Evolutionary conservation across 257 asterid species (phyloP).

Genomic region (Nicotiana otophora): DNA sequence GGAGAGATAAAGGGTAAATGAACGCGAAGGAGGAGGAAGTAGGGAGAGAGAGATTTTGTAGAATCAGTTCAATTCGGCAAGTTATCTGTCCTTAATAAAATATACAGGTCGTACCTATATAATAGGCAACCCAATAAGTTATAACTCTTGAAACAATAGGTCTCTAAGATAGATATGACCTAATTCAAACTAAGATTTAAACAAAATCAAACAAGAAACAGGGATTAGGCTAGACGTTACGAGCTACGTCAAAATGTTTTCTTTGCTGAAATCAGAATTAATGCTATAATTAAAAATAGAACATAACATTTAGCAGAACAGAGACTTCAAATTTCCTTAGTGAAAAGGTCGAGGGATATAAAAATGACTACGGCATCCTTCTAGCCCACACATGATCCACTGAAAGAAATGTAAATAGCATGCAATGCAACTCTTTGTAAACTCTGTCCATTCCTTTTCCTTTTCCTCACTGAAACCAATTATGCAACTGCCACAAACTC

Average conservation of each 20-base stretch:
- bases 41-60: background rate
- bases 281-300: background rate
- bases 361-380: background rate
- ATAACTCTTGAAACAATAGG: background rate
- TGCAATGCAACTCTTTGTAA: background rate
- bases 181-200: background rate
- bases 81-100: background rate
- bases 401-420: background rate
- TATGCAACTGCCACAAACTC: background rate
- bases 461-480: background rate
- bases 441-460: background rate
- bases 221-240: background rate
- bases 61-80: background rate
- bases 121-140: background rate
- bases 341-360: background rate
- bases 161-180: background rate
- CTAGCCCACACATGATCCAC: background rate
- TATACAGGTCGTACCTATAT: background rate
- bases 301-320: background rate
- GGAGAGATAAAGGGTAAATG: background rate
- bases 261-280: too few species aligned
- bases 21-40: background rate
- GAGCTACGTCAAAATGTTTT: background rate
- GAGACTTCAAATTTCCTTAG: background rate
- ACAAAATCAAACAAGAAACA: background rate